Base-by-base conservation (phyloP, 129 eudicot species). In the Flaveria trinervia region DNA sequence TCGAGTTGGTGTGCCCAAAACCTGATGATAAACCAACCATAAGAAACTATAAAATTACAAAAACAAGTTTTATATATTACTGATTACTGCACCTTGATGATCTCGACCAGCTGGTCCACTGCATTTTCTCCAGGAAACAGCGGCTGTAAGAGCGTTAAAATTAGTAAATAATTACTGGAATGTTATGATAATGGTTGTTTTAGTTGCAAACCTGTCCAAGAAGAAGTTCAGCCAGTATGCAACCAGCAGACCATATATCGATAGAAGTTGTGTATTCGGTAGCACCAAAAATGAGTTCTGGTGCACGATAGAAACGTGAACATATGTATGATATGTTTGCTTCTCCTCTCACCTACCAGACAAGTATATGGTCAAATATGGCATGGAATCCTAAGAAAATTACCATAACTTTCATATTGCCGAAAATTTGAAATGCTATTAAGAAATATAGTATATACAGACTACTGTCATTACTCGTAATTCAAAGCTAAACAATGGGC, bases 181-280 rank as follows among this genome's bases (percentile, higher is more conserved):
- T 28, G 7, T 76, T 54, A 64, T n/a, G 36, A 69, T 0, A 65
- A 45, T 2, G 10, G 57, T 5, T 57, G 68, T 26, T 65, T 65
- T 39, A 39, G 49, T 60, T 71, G 73, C 77, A 56, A 76, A 92
- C 98, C 88, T 92, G 98, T 71, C 98, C 98, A 10, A 93, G 85
- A 74, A 93, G 95, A 74, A 93, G 97, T 84, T 93, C 97, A 18
- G 98, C 97, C 71, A 93, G 94, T 79, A 93, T 89, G 82, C 98
- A 93, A 68, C 98, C 98, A 71, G 98, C 97, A 48, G 98, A 93
- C 98, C 98, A 93, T 51, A 93, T 90, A 84, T 93, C 98, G 69
- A 93, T 93, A 30, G 98, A 90, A 52, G 88, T 86, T 7, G 96
- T 81, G 80, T 93, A 93, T 45, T 92, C 98, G 0, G 94, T 92